Evolutionary conservation across 1,139 yeast genomes (phyloP), one percentile per base, ranked within the genome.

Genomic region (Nakaseomyces sp.): DNA sequence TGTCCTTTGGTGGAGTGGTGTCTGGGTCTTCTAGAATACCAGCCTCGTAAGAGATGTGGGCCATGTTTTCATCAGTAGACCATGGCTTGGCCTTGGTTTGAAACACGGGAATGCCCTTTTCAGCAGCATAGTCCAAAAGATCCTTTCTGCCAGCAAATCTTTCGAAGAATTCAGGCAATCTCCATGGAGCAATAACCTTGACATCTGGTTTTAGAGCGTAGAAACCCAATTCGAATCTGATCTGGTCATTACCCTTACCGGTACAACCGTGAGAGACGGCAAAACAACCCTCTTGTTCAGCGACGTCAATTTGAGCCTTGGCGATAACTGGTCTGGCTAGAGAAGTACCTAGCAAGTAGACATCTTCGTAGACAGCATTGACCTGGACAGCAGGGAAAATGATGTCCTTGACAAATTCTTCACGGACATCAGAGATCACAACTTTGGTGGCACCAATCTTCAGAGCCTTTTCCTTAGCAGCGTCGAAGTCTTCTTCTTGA

Each of bases 201-300:
- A 91, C 95, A 64, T 89, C 97, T 41, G 98, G 98, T 74, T 91
- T 88, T 68, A 91, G 78, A 31, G 97, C 98, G 68, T 91, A 91
- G 76, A 89, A 91, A 9, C 94, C 84, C 55, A 91, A 75, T 72
- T 91, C 98, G 66, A 91, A 91, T 71, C 98, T 83, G 55, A 91
- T 97, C 73, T 91, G 98, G 70, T 91, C 98, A 67, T 91, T 91
- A 72, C 98, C 98, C 74, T 91, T 91, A 73, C 98, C 98, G 56
- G 98, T 91, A 73, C 98, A 91, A 51, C 98, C 98, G 68, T 91
- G 98, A 43, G 96, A 81, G 45, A 91, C 98, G 45, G 97, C 97
- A 60, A 89, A 88, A 76, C 98, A 91, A 48, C 96, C 96, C 68
- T 93, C 91, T 62, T 85, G 79, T 72, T 88, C 94, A 51, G 98